phyloP scores from a whole-genome alignment of 805 yeast species.

The Pichia insulana region DNA sequence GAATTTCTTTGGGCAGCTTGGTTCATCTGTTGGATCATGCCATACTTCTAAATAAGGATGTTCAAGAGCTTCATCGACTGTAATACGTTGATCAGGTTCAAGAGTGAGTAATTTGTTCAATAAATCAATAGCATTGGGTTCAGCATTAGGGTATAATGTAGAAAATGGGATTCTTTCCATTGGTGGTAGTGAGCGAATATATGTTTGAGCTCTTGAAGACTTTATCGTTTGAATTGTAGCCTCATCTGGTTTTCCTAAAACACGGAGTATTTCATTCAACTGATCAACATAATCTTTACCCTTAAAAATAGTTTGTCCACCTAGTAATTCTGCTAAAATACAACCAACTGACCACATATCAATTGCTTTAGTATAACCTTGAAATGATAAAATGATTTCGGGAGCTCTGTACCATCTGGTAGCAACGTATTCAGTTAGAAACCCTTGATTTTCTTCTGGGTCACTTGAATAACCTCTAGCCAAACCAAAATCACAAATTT shows the following conservation, averaged over 20 bases:
- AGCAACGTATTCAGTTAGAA: slow-evolving; percentile 94
- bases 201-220: slow-evolving; percentile 82
- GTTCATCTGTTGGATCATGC: slow-evolving; percentile 93
- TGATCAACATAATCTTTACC: slow-evolving; percentile 97
- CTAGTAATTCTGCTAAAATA: slow-evolving; percentile 85
- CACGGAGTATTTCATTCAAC: slow-evolving; percentile 74
- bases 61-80: slow-evolving; percentile 78
- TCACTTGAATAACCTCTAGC: slow-evolving; percentile 85
- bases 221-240: slow-evolving; percentile 64
- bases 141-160: slow-evolving; percentile 72
- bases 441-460: slow-evolving; percentile 84
- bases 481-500: slow-evolving; percentile 93
- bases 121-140: slow-evolving; percentile 78
- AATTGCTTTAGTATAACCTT: slow-evolving; percentile 91
- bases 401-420: slow-evolving; percentile 99
- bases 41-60: slow-evolving; percentile 86
- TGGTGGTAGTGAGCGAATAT: slow-evolving; percentile 77
- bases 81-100: slow-evolving; percentile 76
- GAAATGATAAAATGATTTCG: slow-evolving; percentile 90
- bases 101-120: slow-evolving; percentile 72
- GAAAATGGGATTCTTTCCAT: slow-evolving; percentile 72
- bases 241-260: slow-evolving; percentile 86
- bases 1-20: slow-evolving; percentile 69
- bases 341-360: slow-evolving; percentile 99
- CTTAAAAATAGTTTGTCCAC: slow-evolving; percentile 85